phyloP scores from a whole-genome alignment of 768 basidiomycete species.

The Obba rivulosa region DNA sequence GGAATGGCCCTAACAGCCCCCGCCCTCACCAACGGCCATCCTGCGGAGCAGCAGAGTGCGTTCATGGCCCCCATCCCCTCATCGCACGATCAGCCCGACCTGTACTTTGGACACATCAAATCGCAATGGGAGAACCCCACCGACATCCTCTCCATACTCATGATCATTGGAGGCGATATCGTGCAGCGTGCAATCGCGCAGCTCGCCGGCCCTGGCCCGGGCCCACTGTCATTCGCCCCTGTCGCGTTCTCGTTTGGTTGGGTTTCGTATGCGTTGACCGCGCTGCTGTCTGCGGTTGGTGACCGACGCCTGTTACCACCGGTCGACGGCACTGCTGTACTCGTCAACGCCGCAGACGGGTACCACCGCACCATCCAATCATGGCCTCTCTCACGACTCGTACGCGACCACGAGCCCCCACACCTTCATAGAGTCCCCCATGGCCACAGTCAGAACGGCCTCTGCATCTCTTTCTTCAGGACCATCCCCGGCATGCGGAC shows the following conservation, averaged over 20 bases:
- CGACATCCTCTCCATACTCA: constrained; percentile 23
- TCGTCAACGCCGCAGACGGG: constrained; percentile 22
- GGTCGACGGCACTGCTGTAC: constrained; percentile 16
- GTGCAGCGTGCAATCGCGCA: constrained; percentile 28
- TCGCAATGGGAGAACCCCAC: constrained; percentile 21
- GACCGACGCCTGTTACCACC: constrained; percentile 22
- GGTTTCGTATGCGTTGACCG: constrained; percentile 26
- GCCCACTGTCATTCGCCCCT: constrained; percentile 11
- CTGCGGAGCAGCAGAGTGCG: too few relatives aligned
- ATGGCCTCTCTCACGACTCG: constrained; percentile 26
- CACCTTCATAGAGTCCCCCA: constrained; percentile 1
- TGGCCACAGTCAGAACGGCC: too few relatives aligned
- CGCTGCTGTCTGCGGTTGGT: constrained; percentile 20
- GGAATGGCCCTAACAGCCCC: too few relatives aligned
- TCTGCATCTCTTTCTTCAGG: constrained; percentile 17
- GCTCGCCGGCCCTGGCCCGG: constrained; percentile 18
- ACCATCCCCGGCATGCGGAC: constrained; percentile 1
- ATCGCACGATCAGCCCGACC: too few relatives aligned
- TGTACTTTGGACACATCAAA: too few relatives aligned
- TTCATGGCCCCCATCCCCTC: too few relatives aligned
- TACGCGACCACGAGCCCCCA: constrained; percentile 21
- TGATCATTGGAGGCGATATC: constrained; percentile 29
- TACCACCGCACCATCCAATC: constrained; percentile 20
- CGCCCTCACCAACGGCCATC: too few relatives aligned
- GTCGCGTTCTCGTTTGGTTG: constrained; percentile 31